Evolutionary conservation across 192 early-diverging fungal genomes (phyloP).

Genomic region (Umbelopsis sp.): DNA sequence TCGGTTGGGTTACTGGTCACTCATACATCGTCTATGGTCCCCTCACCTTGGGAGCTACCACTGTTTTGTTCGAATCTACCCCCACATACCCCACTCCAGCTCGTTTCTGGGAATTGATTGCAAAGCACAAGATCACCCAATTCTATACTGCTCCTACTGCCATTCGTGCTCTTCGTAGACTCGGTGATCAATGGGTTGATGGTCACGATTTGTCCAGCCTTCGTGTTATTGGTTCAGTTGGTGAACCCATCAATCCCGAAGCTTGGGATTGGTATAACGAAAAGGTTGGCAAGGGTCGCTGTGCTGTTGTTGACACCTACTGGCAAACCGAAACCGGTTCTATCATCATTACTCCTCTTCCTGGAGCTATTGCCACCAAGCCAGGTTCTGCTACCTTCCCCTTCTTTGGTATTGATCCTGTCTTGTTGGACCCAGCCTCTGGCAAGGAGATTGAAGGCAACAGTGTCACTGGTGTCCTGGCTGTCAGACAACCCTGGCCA

Average conservation of each 20-base stretch:
- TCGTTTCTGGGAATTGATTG: slow-evolving; percentile 84
- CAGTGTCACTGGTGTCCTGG: slow-evolving; percentile 90
- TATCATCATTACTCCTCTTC: slow-evolving; percentile 90
- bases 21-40: slow-evolving; percentile 95
- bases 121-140: slow-evolving; percentile 92
- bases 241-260: slow-evolving; percentile 97
- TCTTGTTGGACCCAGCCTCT: slow-evolving; percentile 81
- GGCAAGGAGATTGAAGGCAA: slow-evolving; percentile 85
- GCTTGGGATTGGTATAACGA: slow-evolving; percentile 98
- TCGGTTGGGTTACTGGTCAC: slow-evolving; percentile 89
- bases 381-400: slow-evolving; percentile 95
- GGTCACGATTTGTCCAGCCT: slow-evolving; percentile 81
- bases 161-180: slow-evolving; percentile 90
- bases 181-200: slow-evolving; percentile 79
- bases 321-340: slow-evolving; percentile 93
- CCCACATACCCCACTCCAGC: slow-evolving; percentile 88
- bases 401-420: slow-evolving; percentile 94
- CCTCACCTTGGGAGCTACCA: slow-evolving; percentile 83
- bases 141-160: slow-evolving; percentile 99
- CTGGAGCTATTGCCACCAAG: slow-evolving; percentile 88
- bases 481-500: slow-evolving; percentile 86
- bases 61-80: slow-evolving; percentile 92
- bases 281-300: slow-evolving; percentile 81
- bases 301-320: slow-evolving; percentile 98
- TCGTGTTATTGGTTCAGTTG: slow-evolving; percentile 92